Evolutionary conservation across 306 rosid species (phyloP).

Genomic region (Trichosanthes cucumerina): DNA sequence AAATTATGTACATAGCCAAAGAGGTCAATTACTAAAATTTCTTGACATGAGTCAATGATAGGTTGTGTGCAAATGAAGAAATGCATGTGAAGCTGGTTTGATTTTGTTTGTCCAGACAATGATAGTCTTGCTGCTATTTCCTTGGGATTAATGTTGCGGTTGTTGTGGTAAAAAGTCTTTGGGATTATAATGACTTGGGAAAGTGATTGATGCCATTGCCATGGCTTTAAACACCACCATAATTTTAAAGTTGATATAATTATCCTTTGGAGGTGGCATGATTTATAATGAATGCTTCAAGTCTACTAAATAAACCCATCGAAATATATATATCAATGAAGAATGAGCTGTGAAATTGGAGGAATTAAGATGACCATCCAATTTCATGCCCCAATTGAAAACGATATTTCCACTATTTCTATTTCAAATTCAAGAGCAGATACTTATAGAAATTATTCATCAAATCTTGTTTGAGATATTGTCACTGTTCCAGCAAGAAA

Average conservation of each 20-base stretch:
- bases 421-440: neutral
- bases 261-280: neutral
- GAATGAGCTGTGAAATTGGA: neutral
- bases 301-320: neutral
- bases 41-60: neutral
- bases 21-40: neutral
- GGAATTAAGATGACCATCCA: neutral
- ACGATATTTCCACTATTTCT: neutral
- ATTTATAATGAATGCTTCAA: slow-evolving; percentile 5
- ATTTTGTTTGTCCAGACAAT: neutral
- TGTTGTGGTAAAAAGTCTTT: neutral
- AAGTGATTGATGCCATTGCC: neutral
- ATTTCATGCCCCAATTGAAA: neutral
- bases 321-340: neutral
- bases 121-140: neutral
- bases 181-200: neutral
- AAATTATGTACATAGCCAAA: neutral
- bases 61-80: slow-evolving; percentile 12
- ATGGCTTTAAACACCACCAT: neutral
- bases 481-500: neutral
- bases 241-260: neutral
- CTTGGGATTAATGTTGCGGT: neutral
- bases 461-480: neutral
- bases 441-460: neutral
- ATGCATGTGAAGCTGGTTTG: slow-evolving; percentile 9